phyloP scores from a whole-genome alignment of 2,329 filamentous ascomycete genomes.

The Neofusicoccum parvum region DNA sequence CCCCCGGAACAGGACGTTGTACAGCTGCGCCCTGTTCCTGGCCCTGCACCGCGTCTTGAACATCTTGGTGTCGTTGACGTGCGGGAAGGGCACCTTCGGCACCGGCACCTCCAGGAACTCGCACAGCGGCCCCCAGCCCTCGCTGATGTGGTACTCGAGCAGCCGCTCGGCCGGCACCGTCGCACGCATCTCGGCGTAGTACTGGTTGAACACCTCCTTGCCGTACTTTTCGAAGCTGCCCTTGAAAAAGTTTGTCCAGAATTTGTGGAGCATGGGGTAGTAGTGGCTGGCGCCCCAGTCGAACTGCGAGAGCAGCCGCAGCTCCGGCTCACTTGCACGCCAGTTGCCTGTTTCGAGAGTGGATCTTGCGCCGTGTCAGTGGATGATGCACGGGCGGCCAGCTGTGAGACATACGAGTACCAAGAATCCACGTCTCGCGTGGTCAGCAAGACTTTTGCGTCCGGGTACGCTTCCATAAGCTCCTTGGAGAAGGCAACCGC shows the following conservation, averaged over 20 bases:
- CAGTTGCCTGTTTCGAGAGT: conserved; percentile 70
- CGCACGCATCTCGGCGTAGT: conserved; percentile 56
- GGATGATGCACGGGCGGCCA: neutral
- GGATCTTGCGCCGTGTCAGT: conserved; percentile 39
- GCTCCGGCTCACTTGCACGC: conserved; percentile 66
- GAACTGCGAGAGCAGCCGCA: conserved; percentile 56
- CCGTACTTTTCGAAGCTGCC: conserved; percentile 67
- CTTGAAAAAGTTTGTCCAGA: conserved; percentile 69
- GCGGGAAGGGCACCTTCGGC: conserved; percentile 37
- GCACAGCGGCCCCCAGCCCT: conserved; percentile 58
- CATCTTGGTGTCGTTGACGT: conserved; percentile 37
- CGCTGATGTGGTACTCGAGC: conserved; percentile 57
- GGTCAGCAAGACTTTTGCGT: conserved; percentile 71
- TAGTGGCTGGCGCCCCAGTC: conserved; percentile 70
- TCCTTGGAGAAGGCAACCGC: conserved; percentile 69
- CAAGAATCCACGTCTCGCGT: conserved; percentile 68
- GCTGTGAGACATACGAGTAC: conserved; percentile 45
- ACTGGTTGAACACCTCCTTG: conserved; percentile 63
- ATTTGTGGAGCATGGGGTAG: conserved; percentile 69
- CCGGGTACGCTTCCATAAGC: conserved; percentile 38
- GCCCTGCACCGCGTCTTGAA: conserved; percentile 57
- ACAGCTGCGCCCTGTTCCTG: conserved; percentile 58
- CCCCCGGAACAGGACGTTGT: conserved; percentile 56
- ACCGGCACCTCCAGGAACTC: conserved; percentile 57
- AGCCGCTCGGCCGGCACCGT: conserved; percentile 53